Evolutionary conservation across 352 stramenopile genomes (phyloP).

Genomic region (Phytophthora cactorum): DNA sequence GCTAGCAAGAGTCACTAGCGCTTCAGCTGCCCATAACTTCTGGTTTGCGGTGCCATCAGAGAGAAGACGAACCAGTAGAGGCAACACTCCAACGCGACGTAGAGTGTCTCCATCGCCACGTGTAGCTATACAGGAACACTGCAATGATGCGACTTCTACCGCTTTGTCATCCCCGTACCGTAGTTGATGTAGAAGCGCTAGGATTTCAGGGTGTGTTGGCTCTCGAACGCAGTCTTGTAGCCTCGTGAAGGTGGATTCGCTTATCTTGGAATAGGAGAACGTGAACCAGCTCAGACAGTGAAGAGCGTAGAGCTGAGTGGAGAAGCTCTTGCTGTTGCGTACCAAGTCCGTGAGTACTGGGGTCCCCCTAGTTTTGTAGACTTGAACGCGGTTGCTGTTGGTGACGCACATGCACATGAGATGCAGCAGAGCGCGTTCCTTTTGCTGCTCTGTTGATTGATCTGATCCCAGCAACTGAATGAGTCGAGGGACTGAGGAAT

Average conservation of each 20-base stretch:
- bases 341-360: too few species aligned
- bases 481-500: slow-evolving; percentile 12
- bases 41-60: slow-evolving; percentile 15
- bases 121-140: slow-evolving; percentile 16
- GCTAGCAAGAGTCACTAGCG: slow-evolving; percentile 20
- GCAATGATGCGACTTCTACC: slow-evolving; percentile 13
- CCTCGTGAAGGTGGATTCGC: slow-evolving; percentile 10
- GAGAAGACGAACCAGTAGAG: slow-evolving; percentile 10
- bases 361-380: not conserved
- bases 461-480: slow-evolving; percentile 9
- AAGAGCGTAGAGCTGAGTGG: too few species aligned
- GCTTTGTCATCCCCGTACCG: slow-evolving; percentile 5
- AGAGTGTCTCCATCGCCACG: slow-evolving; percentile 13
- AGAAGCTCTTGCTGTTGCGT: too few species aligned
- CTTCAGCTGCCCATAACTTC: slow-evolving; percentile 20
- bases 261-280: slow-evolving; percentile 5
- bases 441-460: not conserved
- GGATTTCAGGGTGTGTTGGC: slow-evolving; percentile 8
- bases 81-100: slow-evolving; percentile 10
- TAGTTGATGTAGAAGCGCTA: slow-evolving; percentile 15
- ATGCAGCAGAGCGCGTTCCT: not conserved
- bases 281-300: too few species aligned
- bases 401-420: slow-evolving; percentile 1
- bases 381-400: slow-evolving; percentile 3
- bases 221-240: slow-evolving; percentile 17